Evolutionary conservation across 2,329 filamentous ascomycete genomes (phyloP), one percentile per base, ranked within the genome.

Genomic region (Colletotrichum ledebouriae): DNA sequence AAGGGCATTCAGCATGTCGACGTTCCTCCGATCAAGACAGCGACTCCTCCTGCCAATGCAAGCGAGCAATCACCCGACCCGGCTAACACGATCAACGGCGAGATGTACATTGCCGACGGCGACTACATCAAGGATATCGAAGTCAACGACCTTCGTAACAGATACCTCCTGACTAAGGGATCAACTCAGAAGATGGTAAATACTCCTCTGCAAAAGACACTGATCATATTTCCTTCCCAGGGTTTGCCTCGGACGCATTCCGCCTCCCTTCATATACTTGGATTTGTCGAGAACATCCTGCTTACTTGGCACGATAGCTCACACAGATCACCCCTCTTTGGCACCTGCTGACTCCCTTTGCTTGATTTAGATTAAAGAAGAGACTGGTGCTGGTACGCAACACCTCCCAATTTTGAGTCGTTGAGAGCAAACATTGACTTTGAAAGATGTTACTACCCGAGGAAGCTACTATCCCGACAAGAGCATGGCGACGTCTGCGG

Each of bases 151-250:
- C 83, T 98, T 76, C 92, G 95, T 72, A 99, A 98, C 79, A 93
- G 95, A 75, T 99, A 99, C 81, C 92, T 94, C 79, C 87, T 99
- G 83, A 99, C 95, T 72, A 98, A 98, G 85, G 94, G 94, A 76
- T 92, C 94, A 75, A 97, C 94, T 73, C 96, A 98, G 86, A 97
- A 97, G 89, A 97, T 96, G 95, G 96, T 99, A 98, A 97, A 92
- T 94, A 91, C 63, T 70, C 82, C 82, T 87, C 88, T 74, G 72
- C 62, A 72, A 71, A 50, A 71, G 74, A 69, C 77, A 83, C 76
- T 81, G 77, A 81, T 78, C 71, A 68, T 68, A 55, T 6, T 46
- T 70, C 72, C 63, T 42, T 63, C 53, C 59, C 70, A 70, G 70
- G 53, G 37, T 58, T 58, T 63, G 41, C 55, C 55, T 56, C 49